A percentile compares a stretch with the other conserved stretches of the same genome.
Conservation (phyloP, 1,284 basidiomycete species). For the Heterobasidion irregulare region DNA sequence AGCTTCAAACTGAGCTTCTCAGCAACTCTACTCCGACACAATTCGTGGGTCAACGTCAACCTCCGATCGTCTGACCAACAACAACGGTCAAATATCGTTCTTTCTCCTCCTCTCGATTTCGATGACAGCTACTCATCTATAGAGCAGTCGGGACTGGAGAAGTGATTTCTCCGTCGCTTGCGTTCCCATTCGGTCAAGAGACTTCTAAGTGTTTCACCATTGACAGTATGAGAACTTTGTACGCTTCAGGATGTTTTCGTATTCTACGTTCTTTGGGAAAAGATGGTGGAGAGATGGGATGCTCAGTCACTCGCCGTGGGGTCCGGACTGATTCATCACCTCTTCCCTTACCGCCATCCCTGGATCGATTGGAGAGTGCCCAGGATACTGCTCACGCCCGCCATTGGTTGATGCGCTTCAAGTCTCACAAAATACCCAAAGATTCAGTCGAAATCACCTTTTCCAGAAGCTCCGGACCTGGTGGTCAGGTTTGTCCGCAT, state of each 20-base stretch:
- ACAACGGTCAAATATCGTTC: background rate
- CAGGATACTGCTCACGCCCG: constrained; percentile 36
- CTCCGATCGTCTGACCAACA: background rate
- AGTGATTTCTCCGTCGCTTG: too few relatives aligned
- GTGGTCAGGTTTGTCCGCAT: constrained; percentile 52
- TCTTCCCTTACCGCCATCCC: constrained; percentile 27
- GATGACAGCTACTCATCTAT: too few relatives aligned
- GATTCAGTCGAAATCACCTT: constrained; percentile 50
- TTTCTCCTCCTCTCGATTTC: too few relatives aligned
- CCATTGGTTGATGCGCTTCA: constrained; percentile 44
- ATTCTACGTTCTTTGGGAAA: background rate
- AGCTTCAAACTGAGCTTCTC: background rate
- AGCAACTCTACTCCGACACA: background rate
- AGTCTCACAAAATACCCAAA: constrained; percentile 32
- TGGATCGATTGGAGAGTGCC: constrained; percentile 24
- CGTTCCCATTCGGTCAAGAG: too few relatives aligned
- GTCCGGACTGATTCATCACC: background rate
- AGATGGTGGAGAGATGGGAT: background rate
- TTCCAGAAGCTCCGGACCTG: constrained; percentile 70
- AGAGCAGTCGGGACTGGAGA: too few relatives aligned
- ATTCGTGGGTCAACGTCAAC: background rate
- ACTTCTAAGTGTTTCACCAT: background rate
- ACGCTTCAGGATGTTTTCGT: background rate
- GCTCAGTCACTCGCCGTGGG: background rate
- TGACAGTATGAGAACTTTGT: background rate